These are phyloP conservation scores for Xylaria sp. DNA, from an alignment of 2,329 filamentous ascomycete species.

Conservation along the genomic window DNA sequence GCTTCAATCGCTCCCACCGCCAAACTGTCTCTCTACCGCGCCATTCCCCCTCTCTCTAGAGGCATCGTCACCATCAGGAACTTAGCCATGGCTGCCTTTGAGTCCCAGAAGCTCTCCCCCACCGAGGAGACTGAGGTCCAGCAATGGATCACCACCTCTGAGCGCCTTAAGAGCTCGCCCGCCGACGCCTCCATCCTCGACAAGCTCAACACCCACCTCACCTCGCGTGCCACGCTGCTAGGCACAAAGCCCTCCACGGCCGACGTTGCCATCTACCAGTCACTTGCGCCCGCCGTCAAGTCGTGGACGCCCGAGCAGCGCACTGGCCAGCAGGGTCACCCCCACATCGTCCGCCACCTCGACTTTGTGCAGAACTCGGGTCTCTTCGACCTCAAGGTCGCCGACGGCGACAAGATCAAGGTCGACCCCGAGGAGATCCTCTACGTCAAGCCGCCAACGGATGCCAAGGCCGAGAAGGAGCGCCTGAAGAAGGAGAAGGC, in stretches of 20 bases:
- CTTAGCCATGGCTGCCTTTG: constrained; percentile 69
- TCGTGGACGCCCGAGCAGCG: constrained; percentile 84
- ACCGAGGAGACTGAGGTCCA: constrained; percentile 85
- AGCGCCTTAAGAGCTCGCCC: constrained; percentile 67
- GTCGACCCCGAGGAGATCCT: constrained; percentile 81
- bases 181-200: constrained; percentile 73
- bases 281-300: constrained; percentile 76
- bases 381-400: constrained; percentile 72
- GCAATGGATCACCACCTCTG: constrained; percentile 83
- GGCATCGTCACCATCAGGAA: constrained; percentile 45
- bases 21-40: constrained; percentile 49
- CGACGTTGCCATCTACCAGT: constrained; percentile 82
- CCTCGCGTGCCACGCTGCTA: constrained; percentile 85
- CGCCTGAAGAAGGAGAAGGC: constrained; percentile 95
- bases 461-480: constrained; percentile 95
- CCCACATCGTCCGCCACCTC: constrained; percentile 87
- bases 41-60: constrained; percentile 42
- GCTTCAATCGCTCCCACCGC: not conserved
- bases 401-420: constrained; percentile 74
- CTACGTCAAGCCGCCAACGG: constrained; percentile 86
- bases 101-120: constrained; percentile 71
- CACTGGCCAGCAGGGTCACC: constrained; percentile 86
- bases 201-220: constrained; percentile 84
- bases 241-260: constrained; percentile 88
- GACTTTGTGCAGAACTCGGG: constrained; percentile 94